These are phyloP conservation scores for Simmondsia chinensis DNA, from an alignment of 148 eudicot genomes.

Conservation along the genomic window DNA sequence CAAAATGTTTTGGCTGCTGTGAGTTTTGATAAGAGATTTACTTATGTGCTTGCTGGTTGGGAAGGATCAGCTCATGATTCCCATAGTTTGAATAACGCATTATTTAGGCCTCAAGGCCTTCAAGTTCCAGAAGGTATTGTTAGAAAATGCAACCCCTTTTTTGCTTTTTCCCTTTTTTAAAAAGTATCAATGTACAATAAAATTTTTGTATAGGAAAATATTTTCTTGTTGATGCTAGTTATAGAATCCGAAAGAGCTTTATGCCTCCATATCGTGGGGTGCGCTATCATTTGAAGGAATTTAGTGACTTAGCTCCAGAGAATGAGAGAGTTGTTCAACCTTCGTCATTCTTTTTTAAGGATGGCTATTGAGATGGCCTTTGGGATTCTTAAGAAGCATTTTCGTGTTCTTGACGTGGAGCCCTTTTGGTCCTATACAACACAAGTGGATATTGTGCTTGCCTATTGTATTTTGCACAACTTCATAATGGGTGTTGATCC, in stretches of 20 bases:
- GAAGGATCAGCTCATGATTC: conserved; percentile 3
- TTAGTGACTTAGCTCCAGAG: not conserved
- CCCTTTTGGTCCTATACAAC: not conserved
- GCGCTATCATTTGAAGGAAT: not conserved
- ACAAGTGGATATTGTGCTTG: conserved; percentile 3
- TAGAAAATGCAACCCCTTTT: not conserved
- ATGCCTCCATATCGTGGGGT: not conserved
- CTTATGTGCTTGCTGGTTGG: conserved; percentile 1
- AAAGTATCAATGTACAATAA: not conserved
- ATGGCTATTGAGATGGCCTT: not conserved
- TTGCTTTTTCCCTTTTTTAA: not conserved
- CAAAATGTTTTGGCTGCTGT: not conserved
- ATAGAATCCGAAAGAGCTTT: not conserved
- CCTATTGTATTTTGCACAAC: not conserved
- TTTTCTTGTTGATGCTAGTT: not conserved
- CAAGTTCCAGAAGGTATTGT: not conserved
- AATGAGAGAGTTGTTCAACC: conserved; percentile 1
- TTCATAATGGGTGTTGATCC: not conserved
- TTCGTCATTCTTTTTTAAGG: not conserved
- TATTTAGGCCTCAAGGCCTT: not conserved
- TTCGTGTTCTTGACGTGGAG: conserved; percentile 2
- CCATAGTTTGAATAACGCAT: not conserved
- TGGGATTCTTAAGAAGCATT: not conserved
- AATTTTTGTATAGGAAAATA: not conserved
- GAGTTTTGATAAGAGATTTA: not conserved